These are phyloP conservation scores for Hanseniaspora gamundiae DNA, from an alignment of 1,139 yeast species.

Conservation along the genomic window DNA sequence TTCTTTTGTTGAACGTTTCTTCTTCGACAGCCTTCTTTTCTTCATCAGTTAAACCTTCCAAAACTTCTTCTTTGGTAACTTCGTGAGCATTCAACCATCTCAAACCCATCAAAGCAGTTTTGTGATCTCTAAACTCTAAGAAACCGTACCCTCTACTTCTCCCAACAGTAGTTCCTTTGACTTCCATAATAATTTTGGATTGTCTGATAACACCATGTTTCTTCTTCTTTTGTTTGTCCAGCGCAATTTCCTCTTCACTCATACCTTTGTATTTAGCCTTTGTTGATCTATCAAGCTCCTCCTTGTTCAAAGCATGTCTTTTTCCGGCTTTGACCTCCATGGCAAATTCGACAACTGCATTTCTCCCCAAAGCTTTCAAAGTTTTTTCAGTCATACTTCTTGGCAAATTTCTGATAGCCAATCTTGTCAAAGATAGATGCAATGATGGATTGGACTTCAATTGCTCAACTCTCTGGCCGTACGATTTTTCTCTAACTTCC, in stretches of 20 bases:
- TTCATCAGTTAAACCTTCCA: constrained; percentile 62
- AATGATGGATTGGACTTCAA: constrained; percentile 80
- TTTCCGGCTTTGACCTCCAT: constrained; percentile 64
- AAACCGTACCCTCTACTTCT: constrained; percentile 96
- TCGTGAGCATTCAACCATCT: constrained; percentile 95
- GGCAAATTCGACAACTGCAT: constrained; percentile 94
- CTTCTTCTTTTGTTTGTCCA: constrained; percentile 46
- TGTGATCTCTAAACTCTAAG: constrained; percentile 86
- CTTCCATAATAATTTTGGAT: constrained; percentile 85
- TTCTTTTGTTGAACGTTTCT: constrained; percentile 48
- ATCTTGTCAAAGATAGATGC: constrained; percentile 83
- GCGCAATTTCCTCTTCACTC: constrained; percentile 33
- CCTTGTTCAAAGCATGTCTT: constrained; percentile 82
- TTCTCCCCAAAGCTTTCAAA: constrained; percentile 82
- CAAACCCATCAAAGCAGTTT: constrained; percentile 86
- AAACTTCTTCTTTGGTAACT: constrained; percentile 57
- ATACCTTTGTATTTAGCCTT: constrained; percentile 44
- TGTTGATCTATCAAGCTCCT: constrained; percentile 72
- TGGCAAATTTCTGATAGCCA: constrained; percentile 89
- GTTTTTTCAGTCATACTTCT: constrained; percentile 84
- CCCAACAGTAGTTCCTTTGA: constrained; percentile 75
- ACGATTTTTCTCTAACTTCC: constrained; percentile 82
- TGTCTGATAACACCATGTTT: constrained; percentile 86
- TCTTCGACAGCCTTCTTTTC: constrained; percentile 42
- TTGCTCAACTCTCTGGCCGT: constrained; percentile 77